Evolutionary conservation across 2,329 filamentous ascomycete species (phyloP), one percentile per base, ranked within the genome.

Genomic region (Trichoderma sp.): DNA sequence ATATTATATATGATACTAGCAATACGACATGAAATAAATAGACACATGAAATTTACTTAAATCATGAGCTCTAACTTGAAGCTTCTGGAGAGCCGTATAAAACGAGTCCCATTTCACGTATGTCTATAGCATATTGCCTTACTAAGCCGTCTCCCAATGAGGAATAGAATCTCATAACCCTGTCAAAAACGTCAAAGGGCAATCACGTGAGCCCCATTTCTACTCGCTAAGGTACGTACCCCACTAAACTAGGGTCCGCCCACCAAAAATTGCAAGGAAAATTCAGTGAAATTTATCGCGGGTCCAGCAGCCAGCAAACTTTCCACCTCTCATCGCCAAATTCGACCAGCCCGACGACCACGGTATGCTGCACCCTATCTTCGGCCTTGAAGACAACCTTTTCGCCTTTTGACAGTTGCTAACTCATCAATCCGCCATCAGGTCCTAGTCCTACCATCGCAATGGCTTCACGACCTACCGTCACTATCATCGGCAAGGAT

Each of bases 401-500:
- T n/a, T 24, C n/a, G 16, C 35, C 43, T 52, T 27, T 49, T 61
- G 5, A 21, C 19, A 29, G 56, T 62, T 49, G n/a, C 61, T 70
- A 52, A 70, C 49, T 60, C 69, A 63, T 35, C 59, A 63, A 52
- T 62, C 69, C 57, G 71, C 70, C 57, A 64, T 60, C 71, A 79
- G 78, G 77, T 79, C 75, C 78, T 77, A 78, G 77, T 80, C 79
- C 76, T 70, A 77, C 76, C 75, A 77, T 82, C 83, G 88, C 84
- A 88, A 96, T 96, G 93, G 92, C 94, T 87, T 94, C 92, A 84
- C 90, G 96, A 88, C 96, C 96, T 85, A 97, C 94, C 83, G 96
- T 99, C 84, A 93, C 94, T 83, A 94, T 99, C 87, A 90, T 97
- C 87, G 91, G 92, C 86, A 94, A 93, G 86, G 94, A 97, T 91